phyloP scores from a whole-genome alignment of 345 rosid species.

The Fremontodendron californicum region DNA sequence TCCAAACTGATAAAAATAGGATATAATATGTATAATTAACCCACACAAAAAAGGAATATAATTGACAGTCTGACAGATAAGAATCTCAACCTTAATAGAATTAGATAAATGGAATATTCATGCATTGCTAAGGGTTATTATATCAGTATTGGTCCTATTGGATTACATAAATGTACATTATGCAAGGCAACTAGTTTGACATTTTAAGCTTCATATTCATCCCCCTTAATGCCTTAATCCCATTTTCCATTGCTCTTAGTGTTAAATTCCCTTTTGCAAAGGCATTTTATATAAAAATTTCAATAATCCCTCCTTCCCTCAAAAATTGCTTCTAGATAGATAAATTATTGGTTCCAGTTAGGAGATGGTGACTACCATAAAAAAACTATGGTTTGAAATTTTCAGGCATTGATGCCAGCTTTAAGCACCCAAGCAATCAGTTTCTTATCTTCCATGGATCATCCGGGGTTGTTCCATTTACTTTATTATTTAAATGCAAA shows the following conservation, averaged over 20 bases:
- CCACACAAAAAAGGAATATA: conserved; percentile 9
- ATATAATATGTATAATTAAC: neutral
- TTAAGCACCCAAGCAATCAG: conserved; percentile 2
- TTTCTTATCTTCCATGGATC: neutral
- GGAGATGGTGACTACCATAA: neutral
- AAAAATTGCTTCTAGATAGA: neutral
- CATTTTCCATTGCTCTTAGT: neutral
- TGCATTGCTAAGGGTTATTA: neutral
- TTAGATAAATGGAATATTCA: neutral
- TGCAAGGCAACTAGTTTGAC: neutral
- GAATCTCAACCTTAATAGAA: neutral
- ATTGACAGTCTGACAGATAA: neutral
- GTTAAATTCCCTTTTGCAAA: neutral
- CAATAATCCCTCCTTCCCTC: neutral
- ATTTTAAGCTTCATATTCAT: neutral
- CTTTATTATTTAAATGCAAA: conserved; percentile 4
- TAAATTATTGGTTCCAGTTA: neutral
- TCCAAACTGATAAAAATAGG: conserved; percentile 47
- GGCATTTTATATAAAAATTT: neutral
- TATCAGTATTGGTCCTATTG: neutral
- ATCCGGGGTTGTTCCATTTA: neutral
- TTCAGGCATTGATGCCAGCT: neutral
- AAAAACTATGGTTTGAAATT: neutral
- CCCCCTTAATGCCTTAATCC: neutral
- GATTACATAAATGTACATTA: neutral